Conservation (phyloP, 345 rosid genomes). For the Bruguiera gymnorhiza region DNA sequence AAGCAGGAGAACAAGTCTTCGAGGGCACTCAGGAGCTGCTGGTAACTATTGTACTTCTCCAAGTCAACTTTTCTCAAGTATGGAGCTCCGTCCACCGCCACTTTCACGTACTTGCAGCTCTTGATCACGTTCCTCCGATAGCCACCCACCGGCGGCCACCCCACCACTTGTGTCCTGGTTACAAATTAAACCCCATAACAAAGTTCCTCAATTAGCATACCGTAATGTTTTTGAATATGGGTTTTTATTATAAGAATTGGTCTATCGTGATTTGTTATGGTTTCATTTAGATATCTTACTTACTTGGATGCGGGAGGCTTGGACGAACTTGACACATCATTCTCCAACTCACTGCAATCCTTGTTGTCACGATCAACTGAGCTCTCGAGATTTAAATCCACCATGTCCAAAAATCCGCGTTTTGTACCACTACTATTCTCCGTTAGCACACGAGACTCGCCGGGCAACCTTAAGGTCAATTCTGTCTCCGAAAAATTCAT, state of each 20-base stretch:
- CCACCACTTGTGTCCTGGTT: constrained; percentile 52
- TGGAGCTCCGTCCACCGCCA: constrained; percentile 72
- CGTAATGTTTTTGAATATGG: background rate
- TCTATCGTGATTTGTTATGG: background rate
- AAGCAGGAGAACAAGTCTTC: constrained; percentile 56
- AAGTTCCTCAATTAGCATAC: background rate
- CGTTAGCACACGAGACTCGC: constrained; percentile 21
- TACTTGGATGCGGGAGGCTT: constrained; percentile 39
- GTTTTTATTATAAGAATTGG: background rate
- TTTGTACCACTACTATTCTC: constrained; percentile 32
- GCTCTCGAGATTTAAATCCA: constrained; percentile 37
- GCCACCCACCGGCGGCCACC: constrained; percentile 75
- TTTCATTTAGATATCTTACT: constrained; percentile 25
- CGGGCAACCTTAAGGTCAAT: constrained; percentile 60
- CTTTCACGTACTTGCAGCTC: constrained; percentile 60
- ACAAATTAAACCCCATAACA: background rate
- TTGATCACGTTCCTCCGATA: constrained; percentile 27
- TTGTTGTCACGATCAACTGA: background rate
- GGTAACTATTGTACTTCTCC: constrained; percentile 40
- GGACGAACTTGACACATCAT: constrained; percentile 15
- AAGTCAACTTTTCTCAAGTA: constrained; percentile 71
- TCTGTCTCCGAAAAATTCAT: constrained; percentile 51
- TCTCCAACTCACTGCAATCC: constrained; percentile 2
- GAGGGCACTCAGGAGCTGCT: constrained; percentile 42
- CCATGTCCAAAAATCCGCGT: constrained; percentile 44